Conservation (phyloP, 1,139 yeast genomes). For the Candida labiduridarum region DNA sequence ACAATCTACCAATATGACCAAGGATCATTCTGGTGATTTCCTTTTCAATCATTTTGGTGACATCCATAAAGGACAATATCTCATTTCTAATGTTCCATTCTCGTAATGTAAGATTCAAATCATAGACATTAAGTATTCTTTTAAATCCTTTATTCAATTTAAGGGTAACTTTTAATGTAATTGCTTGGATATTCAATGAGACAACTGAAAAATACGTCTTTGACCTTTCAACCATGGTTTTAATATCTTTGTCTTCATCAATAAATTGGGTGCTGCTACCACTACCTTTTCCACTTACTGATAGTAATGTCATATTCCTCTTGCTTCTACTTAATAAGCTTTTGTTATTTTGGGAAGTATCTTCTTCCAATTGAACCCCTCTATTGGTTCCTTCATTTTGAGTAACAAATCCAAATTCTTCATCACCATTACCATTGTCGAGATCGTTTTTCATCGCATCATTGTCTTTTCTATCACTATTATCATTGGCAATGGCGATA, state of each 20-base stretch:
- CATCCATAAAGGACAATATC: conserved; percentile 56
- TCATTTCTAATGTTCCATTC: conserved; percentile 48
- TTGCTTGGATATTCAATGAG: conserved; percentile 47
- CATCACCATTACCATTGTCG: conserved; percentile 12
- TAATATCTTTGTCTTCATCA: conserved; percentile 35
- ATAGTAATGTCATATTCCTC: conserved; percentile 11
- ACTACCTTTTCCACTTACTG: conserved; percentile 6
- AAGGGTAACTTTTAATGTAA: conserved; percentile 57
- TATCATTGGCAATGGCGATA: conserved; percentile 17
- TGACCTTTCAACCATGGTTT: conserved; percentile 62
- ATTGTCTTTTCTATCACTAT: conserved; percentile 7
- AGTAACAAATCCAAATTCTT: conserved; percentile 18
- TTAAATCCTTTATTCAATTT: conserved; percentile 56
- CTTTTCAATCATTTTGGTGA: conserved; percentile 54
- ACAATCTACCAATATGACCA: conserved; percentile 59
- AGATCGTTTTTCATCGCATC: conserved; percentile 14
- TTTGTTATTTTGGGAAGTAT: conserved; percentile 6
- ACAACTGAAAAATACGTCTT: conserved; percentile 59
- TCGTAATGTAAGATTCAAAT: conserved; percentile 58
- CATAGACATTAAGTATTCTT: conserved; percentile 61
- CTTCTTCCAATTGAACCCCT: conserved; percentile 12
- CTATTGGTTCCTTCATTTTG: conserved; percentile 18
- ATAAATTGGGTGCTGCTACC: conserved; percentile 10
- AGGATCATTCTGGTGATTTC: conserved; percentile 53
- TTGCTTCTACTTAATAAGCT: conserved; percentile 5